Conservation (phyloP, 257 asterid genomes). For the Paraleonurus japonicus region DNA sequence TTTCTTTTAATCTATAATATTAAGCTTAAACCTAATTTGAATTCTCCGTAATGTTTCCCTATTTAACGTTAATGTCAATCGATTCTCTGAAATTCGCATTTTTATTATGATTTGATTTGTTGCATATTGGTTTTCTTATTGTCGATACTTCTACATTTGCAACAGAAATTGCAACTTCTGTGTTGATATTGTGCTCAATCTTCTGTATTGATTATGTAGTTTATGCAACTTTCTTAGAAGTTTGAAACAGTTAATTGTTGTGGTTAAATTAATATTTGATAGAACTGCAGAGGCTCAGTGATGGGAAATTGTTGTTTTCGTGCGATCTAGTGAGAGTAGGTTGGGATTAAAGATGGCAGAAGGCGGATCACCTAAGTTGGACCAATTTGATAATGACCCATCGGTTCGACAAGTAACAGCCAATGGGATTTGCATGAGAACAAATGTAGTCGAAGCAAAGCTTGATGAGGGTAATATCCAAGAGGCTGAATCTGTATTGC, state of each 20-base stretch:
- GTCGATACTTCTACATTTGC: not conserved
- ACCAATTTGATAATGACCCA: conserved; percentile 46
- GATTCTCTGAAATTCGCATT: not conserved
- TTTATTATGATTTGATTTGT: not conserved
- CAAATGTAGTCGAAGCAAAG: conserved; percentile 76
- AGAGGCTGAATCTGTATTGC: conserved; percentile 95
- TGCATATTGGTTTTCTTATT: not conserved
- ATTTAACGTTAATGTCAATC: not conserved
- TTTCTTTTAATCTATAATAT: conserved; percentile 4
- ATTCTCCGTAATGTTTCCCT: not conserved
- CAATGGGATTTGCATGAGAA: conserved; percentile 77
- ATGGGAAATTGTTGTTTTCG: conserved; percentile 37
- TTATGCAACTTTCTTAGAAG: conserved; percentile 1
- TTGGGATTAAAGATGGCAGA: conserved; percentile 62
- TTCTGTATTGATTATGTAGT: not conserved
- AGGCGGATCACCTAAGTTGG: conserved; percentile 47
- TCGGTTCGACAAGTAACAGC: conserved; percentile 65
- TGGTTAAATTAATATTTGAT: conserved; percentile 3
- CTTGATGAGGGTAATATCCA: conserved; percentile 92
- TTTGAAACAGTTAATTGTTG: conserved; percentile 1
- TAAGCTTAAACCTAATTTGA: not conserved
- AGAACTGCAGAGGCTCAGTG: conserved; percentile 32
- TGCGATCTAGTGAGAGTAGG: conserved; percentile 32
- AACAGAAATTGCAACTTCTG: too few species aligned
- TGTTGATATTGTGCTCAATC: not conserved